Evolutionary conservation across 805 yeast species (phyloP), one percentile per base, ranked within the genome.

Genomic region (Hanseniaspora clermontiae): DNA sequence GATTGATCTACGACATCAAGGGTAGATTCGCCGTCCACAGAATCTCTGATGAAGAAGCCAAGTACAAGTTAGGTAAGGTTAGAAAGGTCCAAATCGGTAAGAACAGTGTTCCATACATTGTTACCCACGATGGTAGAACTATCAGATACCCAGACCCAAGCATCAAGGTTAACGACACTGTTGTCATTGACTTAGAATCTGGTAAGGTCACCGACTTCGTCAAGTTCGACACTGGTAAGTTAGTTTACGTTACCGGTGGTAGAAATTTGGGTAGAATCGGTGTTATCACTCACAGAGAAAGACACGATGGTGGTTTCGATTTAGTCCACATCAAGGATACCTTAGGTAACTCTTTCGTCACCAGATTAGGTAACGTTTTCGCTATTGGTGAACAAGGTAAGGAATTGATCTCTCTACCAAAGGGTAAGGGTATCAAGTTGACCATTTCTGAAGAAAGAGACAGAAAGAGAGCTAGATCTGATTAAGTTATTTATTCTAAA

Each of bases 11-110:
- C 83, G 98, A 91, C 74, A 83, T 88, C 74, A 91, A 91, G 82
- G 98, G 97, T 78, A 90, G 96, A 81, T 91, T 90, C 71, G 93
- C 98, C 72, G 95, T 91, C 71, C 98, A 91, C 95, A 89, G 98
- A 81, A 91, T 91, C 79, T 87, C 96, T 66, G 93, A 88, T 66
- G 97, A 91, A 78, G 98, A 91, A 82, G 96, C 96, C 70, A 75
- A 90, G 67, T 91, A 93, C 93, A 91, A 91, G 80, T 85, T 91
- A 73, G 97, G 87, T 72, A 91, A 90, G 81, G 97, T 91, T 70
- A 93, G 88, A 86, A 88, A 86, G 77, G 96, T 91, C 65, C 95
- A 88, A 80, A 81, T 90, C 74, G 97, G 98, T 77, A 93, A 91
- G 86, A 88, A 83, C 80, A 96, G 96, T 73, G 82, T 91, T 70